Conservation (phyloP, 164 flowering plant genomes). For the Magnolia changhungtana region DNA sequence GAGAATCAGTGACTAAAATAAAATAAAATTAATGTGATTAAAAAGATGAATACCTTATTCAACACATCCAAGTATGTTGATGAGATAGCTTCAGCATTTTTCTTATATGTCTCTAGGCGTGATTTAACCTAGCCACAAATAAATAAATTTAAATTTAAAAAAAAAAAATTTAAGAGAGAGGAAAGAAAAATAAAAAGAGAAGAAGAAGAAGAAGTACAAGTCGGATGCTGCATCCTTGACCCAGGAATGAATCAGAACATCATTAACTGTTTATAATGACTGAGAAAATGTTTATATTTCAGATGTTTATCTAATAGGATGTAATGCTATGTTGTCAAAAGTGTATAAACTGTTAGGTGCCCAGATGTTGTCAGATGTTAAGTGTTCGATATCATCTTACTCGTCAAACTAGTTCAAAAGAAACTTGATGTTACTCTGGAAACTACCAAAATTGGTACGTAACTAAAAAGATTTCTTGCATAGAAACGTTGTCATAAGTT, state of each 20-base stretch:
- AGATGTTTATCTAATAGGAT: background rate
- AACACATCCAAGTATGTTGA: constrained; percentile 48
- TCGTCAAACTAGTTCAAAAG: background rate
- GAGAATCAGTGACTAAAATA: background rate
- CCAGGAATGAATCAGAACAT: background rate
- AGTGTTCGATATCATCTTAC: too few relatives aligned
- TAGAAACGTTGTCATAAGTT: background rate
- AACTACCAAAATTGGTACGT: background rate
- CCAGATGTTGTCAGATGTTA: background rate
- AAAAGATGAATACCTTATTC: constrained; percentile 39
- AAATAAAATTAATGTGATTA: constrained; percentile 1
- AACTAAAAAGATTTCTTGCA: background rate
- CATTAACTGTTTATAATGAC: background rate
- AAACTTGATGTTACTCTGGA: background rate
- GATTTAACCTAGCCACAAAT: constrained; percentile 49
- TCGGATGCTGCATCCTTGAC: background rate
- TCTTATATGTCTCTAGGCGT: constrained; percentile 58
- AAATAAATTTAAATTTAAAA: background rate
- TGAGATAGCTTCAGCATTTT: constrained; percentile 54
- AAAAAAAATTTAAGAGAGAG: too few relatives aligned
- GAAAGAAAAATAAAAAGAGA: too few relatives aligned
- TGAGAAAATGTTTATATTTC: background rate
- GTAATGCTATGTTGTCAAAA: background rate
- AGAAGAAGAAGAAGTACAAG: background rate
- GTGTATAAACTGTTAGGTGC: background rate